phyloP scores from a whole-genome alignment of 257 asterid species.

The Perilla frutescens region DNA sequence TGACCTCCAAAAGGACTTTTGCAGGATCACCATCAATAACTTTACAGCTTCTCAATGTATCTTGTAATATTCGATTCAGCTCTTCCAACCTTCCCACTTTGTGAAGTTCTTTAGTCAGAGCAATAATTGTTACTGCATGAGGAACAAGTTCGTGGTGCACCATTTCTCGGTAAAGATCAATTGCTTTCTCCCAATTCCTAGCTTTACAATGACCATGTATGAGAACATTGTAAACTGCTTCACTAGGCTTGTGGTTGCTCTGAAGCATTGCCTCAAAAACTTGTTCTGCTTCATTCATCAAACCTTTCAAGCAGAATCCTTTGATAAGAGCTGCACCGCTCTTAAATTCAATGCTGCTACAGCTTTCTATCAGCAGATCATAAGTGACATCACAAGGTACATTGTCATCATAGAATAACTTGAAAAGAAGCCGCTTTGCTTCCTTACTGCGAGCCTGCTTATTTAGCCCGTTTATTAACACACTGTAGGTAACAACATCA shows the following conservation, averaged over 20 bases:
- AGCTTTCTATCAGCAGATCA: constrained; percentile 73
- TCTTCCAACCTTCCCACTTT: constrained; percentile 64
- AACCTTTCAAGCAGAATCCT: constrained; percentile 91
- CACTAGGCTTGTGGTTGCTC: constrained; percentile 59
- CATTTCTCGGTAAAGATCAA: constrained; percentile 69
- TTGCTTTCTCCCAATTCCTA: constrained; percentile 63
- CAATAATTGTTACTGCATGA: constrained; percentile 69
- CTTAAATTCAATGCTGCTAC: constrained; percentile 58
- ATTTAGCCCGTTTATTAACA: constrained; percentile 74
- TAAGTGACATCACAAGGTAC: constrained; percentile 65
- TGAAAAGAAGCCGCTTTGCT: constrained; percentile 76
- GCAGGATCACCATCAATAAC: constrained; percentile 72
- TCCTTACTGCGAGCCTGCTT: constrained; percentile 73
- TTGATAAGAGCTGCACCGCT: constrained; percentile 67
- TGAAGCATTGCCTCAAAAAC: constrained; percentile 65
- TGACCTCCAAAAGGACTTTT: constrained; percentile 68
- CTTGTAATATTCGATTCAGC: constrained; percentile 53
- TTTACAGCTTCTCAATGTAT: constrained; percentile 63
- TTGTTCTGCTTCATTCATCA: constrained; percentile 78
- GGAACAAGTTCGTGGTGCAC: constrained; percentile 55
- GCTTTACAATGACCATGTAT: constrained; percentile 79
- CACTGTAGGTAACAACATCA: constrained; percentile 87
- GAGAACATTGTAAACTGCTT: constrained; percentile 64
- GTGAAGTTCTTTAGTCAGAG: constrained; percentile 68
- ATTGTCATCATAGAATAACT: constrained; percentile 63